These are phyloP conservation scores for Schwanniomyces etchellsii DNA, from an alignment of 1,139 yeast genomes.

Conservation along the genomic window DNA sequence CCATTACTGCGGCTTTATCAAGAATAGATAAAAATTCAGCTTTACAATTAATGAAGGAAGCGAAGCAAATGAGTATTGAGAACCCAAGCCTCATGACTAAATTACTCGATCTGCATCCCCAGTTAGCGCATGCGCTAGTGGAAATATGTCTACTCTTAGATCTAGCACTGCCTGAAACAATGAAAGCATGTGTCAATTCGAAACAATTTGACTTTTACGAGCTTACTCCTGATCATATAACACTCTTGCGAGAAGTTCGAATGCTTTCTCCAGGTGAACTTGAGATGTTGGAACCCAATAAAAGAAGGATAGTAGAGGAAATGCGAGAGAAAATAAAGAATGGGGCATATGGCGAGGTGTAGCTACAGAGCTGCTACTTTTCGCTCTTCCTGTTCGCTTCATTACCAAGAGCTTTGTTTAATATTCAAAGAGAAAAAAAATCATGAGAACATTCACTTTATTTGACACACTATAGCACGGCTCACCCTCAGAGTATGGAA, in stretches of 20 bases:
- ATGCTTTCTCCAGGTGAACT: slow-evolving; percentile 62
- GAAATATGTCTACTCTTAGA: slow-evolving; percentile 66
- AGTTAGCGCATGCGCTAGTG: slow-evolving; percentile 73
- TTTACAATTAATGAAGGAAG: slow-evolving; percentile 51
- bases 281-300: slow-evolving; percentile 53
- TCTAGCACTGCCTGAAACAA: slow-evolving; percentile 49
- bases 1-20: slow-evolving; percentile 53
- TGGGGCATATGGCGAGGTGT: slow-evolving; percentile 39
- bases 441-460: no score
- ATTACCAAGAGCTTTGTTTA: no score
- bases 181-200: slow-evolving; percentile 38
- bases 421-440: no score
- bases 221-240: slow-evolving; percentile 44
- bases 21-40: slow-evolving; percentile 56
- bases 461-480: no score
- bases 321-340: slow-evolving; percentile 36
- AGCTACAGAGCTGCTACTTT: no score
- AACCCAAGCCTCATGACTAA: slow-evolving; percentile 61
- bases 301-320: slow-evolving; percentile 32
- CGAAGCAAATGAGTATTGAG: slow-evolving; percentile 57
- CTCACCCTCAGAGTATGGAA: no score
- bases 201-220: slow-evolving; percentile 34
- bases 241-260: slow-evolving; percentile 50
- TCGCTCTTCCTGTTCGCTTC: no score
- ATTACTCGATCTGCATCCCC: slow-evolving; percentile 68